phyloP scores from a whole-genome alignment of 176 grass and related monocot genomes.

The Puccinellia tenuiflora region DNA sequence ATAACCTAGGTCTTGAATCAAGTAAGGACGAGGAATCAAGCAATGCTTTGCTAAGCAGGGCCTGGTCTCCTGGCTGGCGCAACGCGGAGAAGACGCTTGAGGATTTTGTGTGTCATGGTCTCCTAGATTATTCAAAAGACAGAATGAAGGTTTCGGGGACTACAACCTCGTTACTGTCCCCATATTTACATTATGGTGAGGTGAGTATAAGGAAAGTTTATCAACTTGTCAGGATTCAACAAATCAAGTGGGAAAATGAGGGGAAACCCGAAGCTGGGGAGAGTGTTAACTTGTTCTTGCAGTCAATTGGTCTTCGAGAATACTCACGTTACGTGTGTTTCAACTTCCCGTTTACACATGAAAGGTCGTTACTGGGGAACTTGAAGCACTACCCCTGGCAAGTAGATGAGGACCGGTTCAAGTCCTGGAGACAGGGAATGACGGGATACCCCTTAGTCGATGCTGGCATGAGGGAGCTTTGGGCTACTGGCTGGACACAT shows the following conservation, averaged over 20 bases:
- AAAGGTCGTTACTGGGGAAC: conserved; percentile 78
- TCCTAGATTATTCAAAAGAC: conserved; percentile 63
- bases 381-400: conserved; percentile 85
- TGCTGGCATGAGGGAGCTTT: conserved; percentile 97
- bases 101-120: conserved; percentile 71
- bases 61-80: conserved; percentile 78
- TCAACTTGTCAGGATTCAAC: conserved; percentile 51
- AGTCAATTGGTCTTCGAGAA: conserved; percentile 80
- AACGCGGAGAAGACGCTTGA: conserved; percentile 68
- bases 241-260: conserved; percentile 71
- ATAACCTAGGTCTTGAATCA: conserved; percentile 79
- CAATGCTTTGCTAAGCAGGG: conserved; percentile 82
- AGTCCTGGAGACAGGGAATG: conserved; percentile 85
- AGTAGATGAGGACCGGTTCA: conserved; percentile 63
- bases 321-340: conserved; percentile 95
- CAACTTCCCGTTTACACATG: conserved; percentile 90
- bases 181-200: conserved; percentile 93
- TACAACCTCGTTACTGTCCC: conserved; percentile 78
- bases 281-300: conserved; percentile 65
- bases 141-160: conserved; percentile 69
- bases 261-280: conserved; percentile 49
- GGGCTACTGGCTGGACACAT: conserved; percentile 97
- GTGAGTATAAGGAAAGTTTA: conserved; percentile 82
- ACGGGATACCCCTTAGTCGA: conserved; percentile 94
- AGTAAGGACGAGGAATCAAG: conserved; percentile 84